phyloP scores from a whole-genome alignment of 495 filamentous ascomycete species.

The Neurospora terricola region DNA sequence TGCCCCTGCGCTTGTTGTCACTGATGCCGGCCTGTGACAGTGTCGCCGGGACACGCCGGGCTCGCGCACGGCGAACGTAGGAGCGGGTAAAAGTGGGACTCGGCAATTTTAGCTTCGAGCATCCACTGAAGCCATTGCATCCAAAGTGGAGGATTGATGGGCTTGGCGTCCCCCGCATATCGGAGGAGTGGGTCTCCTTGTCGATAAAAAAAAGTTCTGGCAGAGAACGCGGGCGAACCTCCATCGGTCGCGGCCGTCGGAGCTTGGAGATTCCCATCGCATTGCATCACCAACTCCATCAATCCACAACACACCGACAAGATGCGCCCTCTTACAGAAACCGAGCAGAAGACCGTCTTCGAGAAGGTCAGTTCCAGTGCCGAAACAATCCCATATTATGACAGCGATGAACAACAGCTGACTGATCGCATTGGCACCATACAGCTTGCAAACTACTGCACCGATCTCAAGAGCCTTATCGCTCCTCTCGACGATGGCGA shows the following conservation, averaged over 20 bases:
- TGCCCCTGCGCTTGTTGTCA: neutral
- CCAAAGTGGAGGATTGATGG: neutral
- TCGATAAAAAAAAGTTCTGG: neutral
- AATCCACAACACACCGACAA: constrained; percentile 7
- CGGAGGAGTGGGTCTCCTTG: neutral
- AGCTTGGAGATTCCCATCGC: neutral
- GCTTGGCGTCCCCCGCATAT: neutral
- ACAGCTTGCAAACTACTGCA: constrained; percentile 23
- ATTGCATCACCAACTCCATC: neutral
- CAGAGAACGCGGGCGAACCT: neutral
- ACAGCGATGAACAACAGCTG: neutral
- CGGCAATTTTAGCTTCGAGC: neutral
- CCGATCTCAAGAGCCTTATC: constrained; percentile 63
- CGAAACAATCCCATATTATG: neutral
- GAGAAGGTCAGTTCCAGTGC: constrained; percentile 38
- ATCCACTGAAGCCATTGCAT: neutral
- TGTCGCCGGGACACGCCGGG: neutral
- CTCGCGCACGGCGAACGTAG: neutral
- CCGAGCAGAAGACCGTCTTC: constrained; percentile 65
- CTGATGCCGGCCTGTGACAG: neutral
- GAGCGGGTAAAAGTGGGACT: constrained; percentile 20
- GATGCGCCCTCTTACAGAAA: constrained; percentile 68
- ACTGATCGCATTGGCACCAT: neutral
- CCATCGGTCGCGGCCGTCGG: neutral
- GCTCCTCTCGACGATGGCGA: constrained; percentile 58